phyloP scores from a whole-genome alignment of 2,329 filamentous ascomycete genomes.

The Massarina eburnea region DNA sequence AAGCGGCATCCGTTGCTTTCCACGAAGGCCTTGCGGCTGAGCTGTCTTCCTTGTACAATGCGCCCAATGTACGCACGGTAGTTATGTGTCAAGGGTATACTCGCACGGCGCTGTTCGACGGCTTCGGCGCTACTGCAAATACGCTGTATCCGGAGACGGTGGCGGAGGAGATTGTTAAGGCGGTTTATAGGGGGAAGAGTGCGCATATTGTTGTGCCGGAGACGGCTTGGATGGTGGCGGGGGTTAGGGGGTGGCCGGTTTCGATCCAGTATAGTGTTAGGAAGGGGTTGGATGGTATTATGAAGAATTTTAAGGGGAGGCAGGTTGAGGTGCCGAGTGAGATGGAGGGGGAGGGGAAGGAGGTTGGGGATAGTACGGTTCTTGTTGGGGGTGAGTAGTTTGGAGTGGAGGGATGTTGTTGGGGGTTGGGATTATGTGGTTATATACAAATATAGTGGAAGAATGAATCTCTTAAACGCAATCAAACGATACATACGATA shows the following conservation, averaged over 20 bases:
- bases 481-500: no score
- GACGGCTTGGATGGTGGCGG: slow-evolving; percentile 40
- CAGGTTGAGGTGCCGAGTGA: slow-evolving; percentile 43
- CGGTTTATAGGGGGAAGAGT: slow-evolving; percentile 61
- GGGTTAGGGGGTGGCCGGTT: slow-evolving; percentile 57
- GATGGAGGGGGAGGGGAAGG: slow-evolving; percentile 19
- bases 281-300: slow-evolving; percentile 39
- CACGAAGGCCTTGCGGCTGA: slow-evolving; percentile 61
- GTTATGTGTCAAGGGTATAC: slow-evolving; percentile 65
- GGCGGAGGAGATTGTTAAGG: slow-evolving; percentile 62
- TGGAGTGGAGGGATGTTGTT: no score
- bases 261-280: slow-evolving; percentile 63
- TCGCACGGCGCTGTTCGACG: slow-evolving; percentile 62
- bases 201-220: slow-evolving; percentile 59
- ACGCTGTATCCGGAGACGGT: slow-evolving; percentile 63
- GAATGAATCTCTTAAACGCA: no score
- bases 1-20: slow-evolving; percentile 67
- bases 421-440: no score
- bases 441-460: no score
- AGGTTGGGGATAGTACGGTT: slow-evolving; percentile 28
- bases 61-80: slow-evolving; percentile 66
- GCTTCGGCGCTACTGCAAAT: slow-evolving; percentile 53
- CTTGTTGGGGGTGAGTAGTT: slow-evolving; percentile 20
- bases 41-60: slow-evolving; percentile 58
- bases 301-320: slow-evolving; percentile 40